Percentiles rank a stretch among this genome's conserved stretches.
These are phyloP conservation scores for Filobasidium wieringae DNA, from an alignment of 768 basidiomycete genomes.

Conservation along the genomic window DNA sequence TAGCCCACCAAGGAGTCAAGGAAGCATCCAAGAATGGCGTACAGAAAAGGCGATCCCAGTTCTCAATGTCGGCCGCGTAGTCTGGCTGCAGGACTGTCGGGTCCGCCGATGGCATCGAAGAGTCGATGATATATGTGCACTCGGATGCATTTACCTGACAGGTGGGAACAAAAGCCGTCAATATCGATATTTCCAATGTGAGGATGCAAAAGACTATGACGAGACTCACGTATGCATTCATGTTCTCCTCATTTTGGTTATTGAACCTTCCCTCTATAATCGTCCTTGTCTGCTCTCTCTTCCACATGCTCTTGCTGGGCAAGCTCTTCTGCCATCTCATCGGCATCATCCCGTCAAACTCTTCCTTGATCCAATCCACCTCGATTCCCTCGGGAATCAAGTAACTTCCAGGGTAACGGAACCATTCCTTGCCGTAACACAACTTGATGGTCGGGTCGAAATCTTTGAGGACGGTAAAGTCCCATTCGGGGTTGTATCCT, in stretches of 20 bases:
- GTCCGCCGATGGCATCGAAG: slow-evolving; percentile 68
- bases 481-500: slow-evolving; percentile 51
- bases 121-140: slow-evolving; percentile 85
- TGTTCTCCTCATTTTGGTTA: slow-evolving; percentile 64
- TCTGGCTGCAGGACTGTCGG: slow-evolving; percentile 56
- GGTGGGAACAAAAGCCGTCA: background rate
- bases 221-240: slow-evolving; percentile 59
- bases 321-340: slow-evolving; percentile 56
- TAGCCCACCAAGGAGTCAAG: slow-evolving; percentile 58
- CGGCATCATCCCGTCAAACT: slow-evolving; percentile 79
- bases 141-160: slow-evolving; percentile 55
- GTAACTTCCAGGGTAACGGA: slow-evolving; percentile 83
- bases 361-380: slow-evolving; percentile 82
- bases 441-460: slow-evolving; percentile 54
- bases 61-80: slow-evolving; percentile 52
- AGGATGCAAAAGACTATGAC: background rate
- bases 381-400: slow-evolving; percentile 69
- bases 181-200: background rate
- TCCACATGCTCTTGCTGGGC: slow-evolving; percentile 42
- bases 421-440: slow-evolving; percentile 91
- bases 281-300: slow-evolving; percentile 52
- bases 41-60: slow-evolving; percentile 76
- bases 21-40: slow-evolving; percentile 69
- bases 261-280: slow-evolving; percentile 58
- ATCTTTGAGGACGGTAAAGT: slow-evolving; percentile 48